phyloP scores from a whole-genome alignment of 441 rosid species.

The Populus hybrid region DNA sequence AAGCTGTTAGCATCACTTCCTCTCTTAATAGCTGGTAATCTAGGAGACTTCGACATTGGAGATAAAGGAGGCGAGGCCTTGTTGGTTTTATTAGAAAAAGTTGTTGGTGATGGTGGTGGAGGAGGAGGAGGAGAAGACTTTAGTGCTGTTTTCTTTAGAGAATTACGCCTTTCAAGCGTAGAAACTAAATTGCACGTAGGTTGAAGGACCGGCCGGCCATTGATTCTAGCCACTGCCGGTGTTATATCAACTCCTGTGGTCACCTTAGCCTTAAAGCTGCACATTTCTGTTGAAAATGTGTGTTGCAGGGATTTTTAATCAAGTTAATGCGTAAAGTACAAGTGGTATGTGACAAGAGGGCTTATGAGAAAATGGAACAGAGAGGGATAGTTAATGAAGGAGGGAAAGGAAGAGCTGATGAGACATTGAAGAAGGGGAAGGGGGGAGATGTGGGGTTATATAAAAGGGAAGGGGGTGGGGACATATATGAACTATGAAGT shows the following conservation, averaged over 20 bases:
- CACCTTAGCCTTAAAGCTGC: slow-evolving; percentile 34
- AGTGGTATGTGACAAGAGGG: too few relatives aligned
- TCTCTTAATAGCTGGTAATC: slow-evolving; percentile 33
- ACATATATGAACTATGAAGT: not conserved
- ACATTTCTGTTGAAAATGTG: slow-evolving; percentile 20
- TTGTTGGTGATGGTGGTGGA: slow-evolving; percentile 20
- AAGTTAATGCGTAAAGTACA: too few relatives aligned
- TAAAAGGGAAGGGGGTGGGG: slow-evolving; percentile 21
- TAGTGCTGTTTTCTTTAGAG: slow-evolving; percentile 29
- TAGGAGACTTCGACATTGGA: slow-evolving; percentile 38
- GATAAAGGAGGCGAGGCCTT: slow-evolving; percentile 26
- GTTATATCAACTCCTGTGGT: slow-evolving; percentile 26
- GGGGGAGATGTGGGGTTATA: slow-evolving; percentile 27
- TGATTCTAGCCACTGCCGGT: slow-evolving; percentile 36
- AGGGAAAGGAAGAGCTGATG: not conserved
- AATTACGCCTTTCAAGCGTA: slow-evolving; percentile 31
- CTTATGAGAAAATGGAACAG: too few relatives aligned
- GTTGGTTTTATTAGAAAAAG: not conserved
- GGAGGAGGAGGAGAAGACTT: slow-evolving; percentile 17
- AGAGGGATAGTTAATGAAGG: not conserved
- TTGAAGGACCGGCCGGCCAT: slow-evolving; percentile 60
- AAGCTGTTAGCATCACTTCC: slow-evolving; percentile 30
- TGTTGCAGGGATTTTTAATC: not conserved
- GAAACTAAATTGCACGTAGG: slow-evolving; percentile 48
- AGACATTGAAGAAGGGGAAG: slow-evolving; percentile 8